Conservation (phyloP, 495 filamentous ascomycete genomes). For the Staphylotrichum tortipilum region DNA sequence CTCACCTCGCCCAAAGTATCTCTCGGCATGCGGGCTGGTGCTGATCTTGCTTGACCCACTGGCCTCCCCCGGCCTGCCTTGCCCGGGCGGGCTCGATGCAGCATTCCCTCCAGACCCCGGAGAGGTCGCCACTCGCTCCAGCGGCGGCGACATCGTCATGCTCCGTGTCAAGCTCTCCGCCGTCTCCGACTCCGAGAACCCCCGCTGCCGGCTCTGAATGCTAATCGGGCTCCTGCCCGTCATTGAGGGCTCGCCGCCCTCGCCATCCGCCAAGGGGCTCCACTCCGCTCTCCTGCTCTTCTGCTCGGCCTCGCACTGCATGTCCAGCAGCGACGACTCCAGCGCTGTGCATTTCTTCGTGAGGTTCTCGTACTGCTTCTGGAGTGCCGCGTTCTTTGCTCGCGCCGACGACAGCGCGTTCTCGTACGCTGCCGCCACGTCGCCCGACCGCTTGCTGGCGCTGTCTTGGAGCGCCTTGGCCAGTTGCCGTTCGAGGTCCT, state of each 20-base stretch:
- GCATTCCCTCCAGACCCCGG: conserved; percentile 11
- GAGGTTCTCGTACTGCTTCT: conserved; percentile 32
- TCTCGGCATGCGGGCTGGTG: conserved; percentile 36
- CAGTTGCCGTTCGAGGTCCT: conserved; percentile 32
- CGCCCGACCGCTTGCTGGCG: conserved; percentile 29
- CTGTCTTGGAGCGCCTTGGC: conserved; percentile 35
- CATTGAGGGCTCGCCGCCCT: not conserved
- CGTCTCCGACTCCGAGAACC: conserved; percentile 29
- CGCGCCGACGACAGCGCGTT: conserved; percentile 29
- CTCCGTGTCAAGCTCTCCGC: conserved; percentile 25
- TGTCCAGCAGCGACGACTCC: conserved; percentile 29
- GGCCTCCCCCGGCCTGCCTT: not conserved
- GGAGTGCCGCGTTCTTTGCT: conserved; percentile 35
- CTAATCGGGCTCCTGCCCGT: conserved; percentile 9
- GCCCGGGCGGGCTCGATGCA: conserved; percentile 26
- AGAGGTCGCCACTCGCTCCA: conserved; percentile 18
- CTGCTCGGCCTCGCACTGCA: conserved; percentile 20
- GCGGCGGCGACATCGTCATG: conserved; percentile 26
- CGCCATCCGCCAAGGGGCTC: conserved; percentile 2
- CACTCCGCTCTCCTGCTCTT: not conserved
- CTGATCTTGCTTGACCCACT: conserved; percentile 25
- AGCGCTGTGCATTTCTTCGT: conserved; percentile 34
- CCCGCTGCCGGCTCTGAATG: conserved; percentile 20
- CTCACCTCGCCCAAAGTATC: conserved; percentile 40
- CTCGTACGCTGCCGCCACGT: conserved; percentile 29